Evolutionary conservation across 352 stramenopile species (phyloP), one percentile per base, ranked within the genome.

Genomic region (Plasmopara viticola): DNA sequence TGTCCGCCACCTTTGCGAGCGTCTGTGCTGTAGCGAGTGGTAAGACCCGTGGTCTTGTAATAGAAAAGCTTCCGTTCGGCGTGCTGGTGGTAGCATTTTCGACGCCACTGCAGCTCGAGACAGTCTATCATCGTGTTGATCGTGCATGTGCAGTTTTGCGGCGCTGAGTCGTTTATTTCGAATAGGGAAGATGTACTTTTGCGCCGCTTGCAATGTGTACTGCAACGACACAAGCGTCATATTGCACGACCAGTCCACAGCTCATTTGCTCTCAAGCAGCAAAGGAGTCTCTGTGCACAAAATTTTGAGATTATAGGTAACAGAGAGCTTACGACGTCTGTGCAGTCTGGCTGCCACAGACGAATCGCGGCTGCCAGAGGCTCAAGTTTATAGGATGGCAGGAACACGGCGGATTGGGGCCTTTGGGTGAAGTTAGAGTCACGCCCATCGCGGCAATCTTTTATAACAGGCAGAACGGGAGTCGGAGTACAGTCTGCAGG

Each of bases 321-420:
- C 20, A 25, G 3, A 12, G 53, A 28, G 6, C 10, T 4, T 20
- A 33, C 5, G 1, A 13, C n/a, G 9, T 17, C 18, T 28, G 25
- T 51, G 25, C 44, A 82, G 67, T 84, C 14, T 87, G 76, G 76
- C 63, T 87, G 35, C 73, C 76, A 2, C 73, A 84, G 58, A 74
- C 73, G n/a, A 87, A 87, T 48, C 71, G 73, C 17, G 74, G 76
- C 28, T 85, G 78, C 58, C 64, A 82, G 39, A 52, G 85, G 56
- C 62, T 87, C 33, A 71, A 66, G 53, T 60, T 48, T 56, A 80
- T 87, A 74, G 76, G 72, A 31, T 85, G 76, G 76, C 57, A 76
- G 29, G 62, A 80, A 38, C 52, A 62, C 57, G 12, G 46, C 5
- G 76, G 71, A 5, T 45, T 87, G 18, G 73, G 73, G 1, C 59